Evolutionary conservation across 805 yeast genomes (phyloP), one percentile per base, ranked within the genome.

Genomic region (Kodamaea kakaduensis): DNA sequence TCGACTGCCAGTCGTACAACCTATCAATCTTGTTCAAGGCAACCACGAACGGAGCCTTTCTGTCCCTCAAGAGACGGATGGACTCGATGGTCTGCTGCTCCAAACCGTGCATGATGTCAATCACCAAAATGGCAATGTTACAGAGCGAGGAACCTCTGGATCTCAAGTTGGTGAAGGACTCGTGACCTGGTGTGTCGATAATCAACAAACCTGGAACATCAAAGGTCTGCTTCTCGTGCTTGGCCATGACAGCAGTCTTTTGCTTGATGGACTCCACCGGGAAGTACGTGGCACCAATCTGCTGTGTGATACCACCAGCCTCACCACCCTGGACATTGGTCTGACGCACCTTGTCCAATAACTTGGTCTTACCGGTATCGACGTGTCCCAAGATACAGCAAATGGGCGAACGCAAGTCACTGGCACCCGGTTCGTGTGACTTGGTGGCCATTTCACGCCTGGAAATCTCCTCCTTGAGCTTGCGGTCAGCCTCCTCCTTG

Each of bases 221-320:
- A 60, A 81, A 90, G 15, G 83, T 72, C 58, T 81, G 80, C 56
- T 84, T 84, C 60, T 86, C 96, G 58, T 79, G 84, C 45, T 78
- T 71, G 38, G 84, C 77, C 97, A 93, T 90, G 33, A 84, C 94
- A 30, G 78, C 83, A 17, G 97, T 93, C 69, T 93, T 93, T 56
- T 79, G 79, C 62, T 81, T 81, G 54, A 93, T 86, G 27, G 97
- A 88, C 19, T 84, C 94, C 48, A 93, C 88, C 43, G 98, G 98
- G 86, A 93, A 93, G 62, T 93, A 93, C 15, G 99, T 93, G 38
- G 99, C 99, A 78, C 99, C 99, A 58, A 93, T 93, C 69, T 93
- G 99, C 75, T 93, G 99, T 46, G 99, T 93, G 61, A 93, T 93
- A 72, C 99, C 99, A 72, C 99, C 99, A 37, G 99, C 99, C 71